phyloP scores from a whole-genome alignment of 495 filamentous ascomycete genomes.

The Penicillium longicatenatum region DNA sequence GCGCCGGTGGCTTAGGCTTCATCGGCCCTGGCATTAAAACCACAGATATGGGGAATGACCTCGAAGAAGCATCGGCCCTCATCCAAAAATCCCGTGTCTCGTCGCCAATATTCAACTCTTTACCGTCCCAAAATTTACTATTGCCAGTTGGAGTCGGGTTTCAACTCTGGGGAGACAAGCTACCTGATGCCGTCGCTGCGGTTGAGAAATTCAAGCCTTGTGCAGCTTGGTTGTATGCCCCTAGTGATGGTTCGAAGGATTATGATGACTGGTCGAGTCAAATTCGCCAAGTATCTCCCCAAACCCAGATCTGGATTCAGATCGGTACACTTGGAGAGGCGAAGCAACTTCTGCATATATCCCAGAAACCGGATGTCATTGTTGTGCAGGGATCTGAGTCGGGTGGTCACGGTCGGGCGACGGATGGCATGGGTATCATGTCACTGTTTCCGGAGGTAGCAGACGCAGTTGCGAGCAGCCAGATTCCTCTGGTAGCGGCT shows the following conservation, averaged over 20 bases:
- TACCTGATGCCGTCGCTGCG: slow-evolving; percentile 43
- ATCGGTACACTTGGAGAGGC: slow-evolving; percentile 63
- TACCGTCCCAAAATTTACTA: slow-evolving; percentile 21
- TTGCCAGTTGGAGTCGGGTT: slow-evolving; percentile 67
- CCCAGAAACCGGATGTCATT: slow-evolving; percentile 60
- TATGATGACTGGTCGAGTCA: slow-evolving; percentile 56
- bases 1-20: slow-evolving; percentile 67
- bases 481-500: slow-evolving; percentile 65
- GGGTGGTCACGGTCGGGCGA: slow-evolving; percentile 68
- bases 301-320: slow-evolving; percentile 67
- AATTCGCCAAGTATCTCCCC: slow-evolving; percentile 46
- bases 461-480: slow-evolving; percentile 51
- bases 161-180: slow-evolving; percentile 55
- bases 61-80: slow-evolving; percentile 35
- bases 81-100: slow-evolving; percentile 20
- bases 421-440: slow-evolving; percentile 58
- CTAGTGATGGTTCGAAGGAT: slow-evolving; percentile 44
- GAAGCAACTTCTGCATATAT: slow-evolving; percentile 36
- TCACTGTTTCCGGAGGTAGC: slow-evolving; percentile 58
- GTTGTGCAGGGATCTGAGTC: slow-evolving; percentile 75
- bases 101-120: slow-evolving; percentile 7
- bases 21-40: slow-evolving; percentile 44
- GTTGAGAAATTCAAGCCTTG: slow-evolving; percentile 55
- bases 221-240: slow-evolving; percentile 74
- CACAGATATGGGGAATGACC: slow-evolving; percentile 30